Evolutionary conservation across 129 eudicot genomes (phyloP), one percentile per base, ranked within the genome.

Genomic region (Flaveria sonorensis): DNA sequence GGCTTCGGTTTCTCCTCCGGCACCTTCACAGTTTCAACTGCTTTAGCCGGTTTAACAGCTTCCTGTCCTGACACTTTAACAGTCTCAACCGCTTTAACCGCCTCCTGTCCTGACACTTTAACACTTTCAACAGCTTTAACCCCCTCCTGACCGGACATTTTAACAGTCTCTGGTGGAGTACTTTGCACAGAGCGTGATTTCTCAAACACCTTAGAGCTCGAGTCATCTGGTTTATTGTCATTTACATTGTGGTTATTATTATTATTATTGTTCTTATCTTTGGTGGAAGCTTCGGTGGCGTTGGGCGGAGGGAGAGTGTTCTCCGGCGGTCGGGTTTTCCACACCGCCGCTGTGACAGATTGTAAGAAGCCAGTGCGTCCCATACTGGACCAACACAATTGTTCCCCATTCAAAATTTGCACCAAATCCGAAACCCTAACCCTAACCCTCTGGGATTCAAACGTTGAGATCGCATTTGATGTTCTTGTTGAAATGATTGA

Each of bases 301-400:
- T 74, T 56, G 0, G 95, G 83, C 39, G 86, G 72, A 3, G 91
- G 89, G 14, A 81, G 87, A 18, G 83, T 23, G 57, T 88, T 83
- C 53, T 79, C 83, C 42, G 89, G 84, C 13, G 86, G 86, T 36
- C 85, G 81, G 65, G 77, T 68, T 67, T 72, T 81, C 89, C 90
- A 88, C 26, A 93, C 95, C 0, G 88, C 95, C 9, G 89, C 90
- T 0, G 92, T 74, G 26, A 93, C 92, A 19, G 96, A 86, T 84
- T 88, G 90, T 20, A 93, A 30, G 78, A 90, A 88, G 56, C 96
- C 98, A 57, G 77, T 81, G 16, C 75, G 76, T 23, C 82, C 90
- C 70, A 62, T 20, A 70, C 62, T 85, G 51, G 98, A 2, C 90
- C 90, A 18, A 71, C 81, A 48, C 90, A 85, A 39, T 81, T 81